A percentile compares a stretch with the other conserved stretches of the same genome.
phyloP scores from a whole-genome alignment of 768 basidiomycete species.

The Serendipita sp. region DNA sequence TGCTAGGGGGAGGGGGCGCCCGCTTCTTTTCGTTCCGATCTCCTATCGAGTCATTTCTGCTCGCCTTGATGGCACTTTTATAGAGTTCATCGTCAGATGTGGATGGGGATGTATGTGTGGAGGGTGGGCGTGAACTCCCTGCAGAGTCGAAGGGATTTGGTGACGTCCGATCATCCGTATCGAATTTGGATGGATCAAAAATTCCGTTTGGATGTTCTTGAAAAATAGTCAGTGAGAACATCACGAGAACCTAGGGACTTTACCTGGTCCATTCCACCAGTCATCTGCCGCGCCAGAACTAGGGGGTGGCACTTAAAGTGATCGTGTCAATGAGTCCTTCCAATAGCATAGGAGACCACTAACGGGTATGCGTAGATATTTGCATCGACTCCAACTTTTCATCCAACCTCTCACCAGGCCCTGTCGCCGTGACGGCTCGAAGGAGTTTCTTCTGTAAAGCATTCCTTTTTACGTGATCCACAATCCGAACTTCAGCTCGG shows the following conservation, averaged over 20 bases:
- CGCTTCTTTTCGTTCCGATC: slow-evolving; percentile 18
- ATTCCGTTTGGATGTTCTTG: slow-evolving; percentile 45
- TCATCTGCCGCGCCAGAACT: slow-evolving; percentile 50
- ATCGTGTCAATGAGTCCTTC: neutral
- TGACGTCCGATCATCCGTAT: slow-evolving; percentile 20
- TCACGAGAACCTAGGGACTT: slow-evolving; percentile 10
- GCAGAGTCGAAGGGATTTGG: slow-evolving; percentile 65
- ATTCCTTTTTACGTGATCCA: slow-evolving; percentile 63
- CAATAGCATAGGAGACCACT: neutral
- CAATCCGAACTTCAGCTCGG: slow-evolving; percentile 54
- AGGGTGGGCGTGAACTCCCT: slow-evolving; percentile 39
- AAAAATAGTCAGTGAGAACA: neutral
- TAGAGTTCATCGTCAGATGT: slow-evolving; percentile 80
- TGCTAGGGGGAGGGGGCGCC: slow-evolving; percentile 18
- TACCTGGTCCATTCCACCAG: slow-evolving; percentile 72
- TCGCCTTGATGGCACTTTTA: slow-evolving; percentile 50
- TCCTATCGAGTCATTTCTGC: slow-evolving; percentile 37
- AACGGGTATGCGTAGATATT: neutral
- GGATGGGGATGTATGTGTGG: slow-evolving; percentile 40
- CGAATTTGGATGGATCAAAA: slow-evolving; percentile 19
- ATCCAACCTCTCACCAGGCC: slow-evolving; percentile 51
- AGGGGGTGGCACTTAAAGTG: slow-evolving; percentile 57
- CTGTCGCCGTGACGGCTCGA: slow-evolving; percentile 44
- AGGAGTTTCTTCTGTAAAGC: slow-evolving; percentile 53
- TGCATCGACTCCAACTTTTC: slow-evolving; percentile 48